Evolutionary conservation across 2,329 filamentous ascomycete genomes (phyloP), one percentile per base, ranked within the genome.

Genomic region (Diaporthe citri): DNA sequence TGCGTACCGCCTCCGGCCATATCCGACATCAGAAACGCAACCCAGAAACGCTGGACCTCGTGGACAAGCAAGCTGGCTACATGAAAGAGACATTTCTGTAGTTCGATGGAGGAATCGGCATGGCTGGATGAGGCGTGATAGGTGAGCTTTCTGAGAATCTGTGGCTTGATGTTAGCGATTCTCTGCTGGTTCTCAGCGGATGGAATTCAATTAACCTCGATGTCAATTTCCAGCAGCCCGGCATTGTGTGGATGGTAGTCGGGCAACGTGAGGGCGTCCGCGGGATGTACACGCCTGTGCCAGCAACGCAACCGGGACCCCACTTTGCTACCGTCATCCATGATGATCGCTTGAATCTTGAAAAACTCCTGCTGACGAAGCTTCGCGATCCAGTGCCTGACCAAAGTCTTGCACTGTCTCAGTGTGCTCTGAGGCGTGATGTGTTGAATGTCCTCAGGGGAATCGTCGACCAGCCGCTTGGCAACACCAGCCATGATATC

Each of bases 1-100:
- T 46, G 9, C 1, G 13, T 12, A 15, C 59, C 22, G 1, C 3
- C 0, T 4, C 20, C 0, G 1, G n/a, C 5, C n/a, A 43, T 9
- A 0, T 20, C 8, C 10, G n/a, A 15, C n/a, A 17, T 8, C 13
- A 62, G 39, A n/a, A 43, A 62, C 5, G 22, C 22, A 28, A 62
- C 6, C 36, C 39, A 62, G 13, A 62, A 43, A 8, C 5, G 4
- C 15, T 62, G 59, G 8, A 28, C 39, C 7, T 41, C 4, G 13
- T 43, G 9, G 39, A 43, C 31, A 6, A 62, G 28, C 13, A 62
- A 20, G 31, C 8, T 43, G 39, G 59, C 39, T 2, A 62, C 2
- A 43, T 62, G n/a, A 6, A 62, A 62, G 4, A 62, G n/a, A n/a
- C 59, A 62, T 28, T 62, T 62, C 59, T 62, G 59, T 2, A 13